phyloP scores from a whole-genome alignment of 1,284 basidiomycete species.

The Melampsora americana region DNA sequence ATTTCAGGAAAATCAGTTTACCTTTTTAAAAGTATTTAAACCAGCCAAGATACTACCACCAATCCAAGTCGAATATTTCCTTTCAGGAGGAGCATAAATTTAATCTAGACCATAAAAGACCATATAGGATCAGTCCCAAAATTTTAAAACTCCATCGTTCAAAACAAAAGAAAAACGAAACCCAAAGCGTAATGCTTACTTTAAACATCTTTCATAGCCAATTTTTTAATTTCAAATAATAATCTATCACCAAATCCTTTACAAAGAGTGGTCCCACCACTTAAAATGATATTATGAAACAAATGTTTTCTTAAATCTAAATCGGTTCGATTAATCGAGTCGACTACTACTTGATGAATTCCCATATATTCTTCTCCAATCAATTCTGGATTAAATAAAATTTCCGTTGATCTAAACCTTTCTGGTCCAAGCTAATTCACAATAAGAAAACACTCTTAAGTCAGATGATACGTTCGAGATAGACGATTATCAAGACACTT shows the following conservation, averaged over 20 bases:
- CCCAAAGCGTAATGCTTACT: background rate
- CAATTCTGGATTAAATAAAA: slow-evolving; percentile 94
- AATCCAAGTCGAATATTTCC: slow-evolving; percentile 99
- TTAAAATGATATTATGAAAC: slow-evolving; percentile 94
- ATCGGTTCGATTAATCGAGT: slow-evolving; percentile 64
- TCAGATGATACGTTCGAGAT: slow-evolving; percentile 6
- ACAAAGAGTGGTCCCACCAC: slow-evolving; percentile 91
- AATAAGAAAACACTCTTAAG: slow-evolving; percentile 17
- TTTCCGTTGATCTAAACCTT: slow-evolving; percentile 94
- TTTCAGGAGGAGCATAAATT: slow-evolving; percentile 99
- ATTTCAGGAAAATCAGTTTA: slow-evolving; percentile 52
- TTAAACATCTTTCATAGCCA: slow-evolving; percentile 96
- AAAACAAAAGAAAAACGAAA: background rate
- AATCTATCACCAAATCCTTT: slow-evolving; percentile 94
- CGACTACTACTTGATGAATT: slow-evolving; percentile 76
- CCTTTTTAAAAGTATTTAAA: slow-evolving; percentile 96
- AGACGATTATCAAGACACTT: slow-evolving; percentile 11
- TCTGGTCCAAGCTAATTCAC: slow-evolving; percentile 80
- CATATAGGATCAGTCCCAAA: no score
- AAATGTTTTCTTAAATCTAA: slow-evolving; percentile 86
- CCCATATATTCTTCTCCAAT: slow-evolving; percentile 95
- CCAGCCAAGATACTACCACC: slow-evolving; percentile 94
- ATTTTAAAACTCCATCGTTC: background rate
- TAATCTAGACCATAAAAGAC: slow-evolving; percentile 61
- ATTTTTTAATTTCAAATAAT: slow-evolving; percentile 89